Conservation (phyloP, 2,329 filamentous ascomycete genomes). For the Aureobasidium sp. region DNA sequence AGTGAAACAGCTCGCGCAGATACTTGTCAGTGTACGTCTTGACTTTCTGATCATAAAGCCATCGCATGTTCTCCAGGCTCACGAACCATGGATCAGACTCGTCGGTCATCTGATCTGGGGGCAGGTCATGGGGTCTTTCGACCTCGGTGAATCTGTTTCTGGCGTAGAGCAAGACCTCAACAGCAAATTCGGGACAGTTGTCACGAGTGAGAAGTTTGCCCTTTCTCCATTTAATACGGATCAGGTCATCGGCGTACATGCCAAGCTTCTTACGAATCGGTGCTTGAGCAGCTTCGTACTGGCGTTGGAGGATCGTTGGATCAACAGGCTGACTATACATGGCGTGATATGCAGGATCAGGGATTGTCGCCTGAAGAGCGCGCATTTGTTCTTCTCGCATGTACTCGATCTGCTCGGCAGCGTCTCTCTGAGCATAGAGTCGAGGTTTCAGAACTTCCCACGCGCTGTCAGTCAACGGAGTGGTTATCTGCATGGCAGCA, state of each 20-base stretch:
- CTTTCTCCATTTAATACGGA: constrained; percentile 55
- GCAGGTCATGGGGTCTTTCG: constrained; percentile 26
- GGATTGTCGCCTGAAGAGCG: constrained; percentile 37
- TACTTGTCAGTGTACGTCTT: constrained; percentile 57
- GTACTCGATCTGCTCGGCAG: constrained; percentile 50
- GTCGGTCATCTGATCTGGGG: constrained; percentile 34
- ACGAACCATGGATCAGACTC: constrained; percentile 32
- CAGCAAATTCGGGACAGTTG: constrained; percentile 59
- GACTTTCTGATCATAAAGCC: constrained; percentile 70
- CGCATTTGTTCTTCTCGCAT: constrained; percentile 33
- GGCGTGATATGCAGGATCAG: constrained; percentile 40
- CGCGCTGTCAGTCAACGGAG: constrained; percentile 57
- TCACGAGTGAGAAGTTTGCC: constrained; percentile 56
- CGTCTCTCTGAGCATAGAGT: constrained; percentile 55
- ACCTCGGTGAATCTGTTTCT: constrained; percentile 7
- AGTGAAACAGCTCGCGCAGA: constrained; percentile 67
- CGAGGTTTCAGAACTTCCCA: constrained; percentile 63
- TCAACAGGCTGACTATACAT: constrained; percentile 43
- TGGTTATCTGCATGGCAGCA: constrained; percentile 60
- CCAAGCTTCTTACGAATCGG: constrained; percentile 58
- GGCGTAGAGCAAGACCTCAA: constrained; percentile 52
- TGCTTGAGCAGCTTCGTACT: constrained; percentile 63
- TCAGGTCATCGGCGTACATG: constrained; percentile 60
- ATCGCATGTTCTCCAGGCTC: constrained; percentile 78
- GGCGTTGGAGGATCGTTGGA: constrained; percentile 50